phyloP scores from a whole-genome alignment of 768 basidiomycete genomes.

The Leccinum ochraceum region DNA sequence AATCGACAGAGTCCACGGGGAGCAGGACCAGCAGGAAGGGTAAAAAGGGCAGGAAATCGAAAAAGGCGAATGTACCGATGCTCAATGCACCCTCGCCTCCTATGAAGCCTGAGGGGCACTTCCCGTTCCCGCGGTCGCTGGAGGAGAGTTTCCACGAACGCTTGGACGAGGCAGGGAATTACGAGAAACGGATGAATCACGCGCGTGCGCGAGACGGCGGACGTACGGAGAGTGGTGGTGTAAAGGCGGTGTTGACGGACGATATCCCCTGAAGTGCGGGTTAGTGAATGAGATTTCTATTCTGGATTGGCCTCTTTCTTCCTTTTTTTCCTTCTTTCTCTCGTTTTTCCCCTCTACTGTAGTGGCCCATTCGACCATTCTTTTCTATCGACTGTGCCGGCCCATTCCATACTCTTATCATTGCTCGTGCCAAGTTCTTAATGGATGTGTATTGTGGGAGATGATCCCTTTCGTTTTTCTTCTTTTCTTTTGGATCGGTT shows the following conservation, averaged over 20 bases:
- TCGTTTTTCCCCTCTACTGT: slow-evolving; percentile 10
- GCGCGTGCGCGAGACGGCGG: slow-evolving; percentile 78
- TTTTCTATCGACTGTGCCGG: slow-evolving; percentile 10
- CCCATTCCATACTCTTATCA: slow-evolving; percentile 14
- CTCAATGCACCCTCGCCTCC: slow-evolving; percentile 40
- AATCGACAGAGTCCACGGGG: slow-evolving; percentile 29
- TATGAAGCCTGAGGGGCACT: slow-evolving; percentile 41
- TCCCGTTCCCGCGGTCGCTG: slow-evolving; percentile 64
- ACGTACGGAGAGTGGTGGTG: slow-evolving; percentile 84
- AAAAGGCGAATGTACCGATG: slow-evolving; percentile 37
- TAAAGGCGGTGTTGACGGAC: slow-evolving; percentile 66
- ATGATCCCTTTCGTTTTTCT: slow-evolving; percentile 2
- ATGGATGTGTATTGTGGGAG: slow-evolving; percentile 26
- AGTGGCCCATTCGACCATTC: slow-evolving; percentile 10
- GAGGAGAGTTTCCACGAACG: slow-evolving; percentile 37
- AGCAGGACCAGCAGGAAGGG: slow-evolving; percentile 29
- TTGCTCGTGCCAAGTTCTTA: slow-evolving; percentile 12
- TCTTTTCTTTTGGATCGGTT: slow-evolving; percentile 13
- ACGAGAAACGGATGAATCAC: slow-evolving; percentile 64
- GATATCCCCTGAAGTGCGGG: slow-evolving; percentile 22
- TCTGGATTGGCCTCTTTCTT: slow-evolving; percentile 4
- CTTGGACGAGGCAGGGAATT: slow-evolving; percentile 26
- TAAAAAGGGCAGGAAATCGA: slow-evolving; percentile 40
- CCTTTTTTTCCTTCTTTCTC: slow-evolving; percentile 1
- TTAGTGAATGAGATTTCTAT: slow-evolving; percentile 17